These are phyloP conservation scores for Fusarium sororula DNA, from an alignment of 2,329 filamentous ascomycete genomes.

Conservation along the genomic window DNA sequence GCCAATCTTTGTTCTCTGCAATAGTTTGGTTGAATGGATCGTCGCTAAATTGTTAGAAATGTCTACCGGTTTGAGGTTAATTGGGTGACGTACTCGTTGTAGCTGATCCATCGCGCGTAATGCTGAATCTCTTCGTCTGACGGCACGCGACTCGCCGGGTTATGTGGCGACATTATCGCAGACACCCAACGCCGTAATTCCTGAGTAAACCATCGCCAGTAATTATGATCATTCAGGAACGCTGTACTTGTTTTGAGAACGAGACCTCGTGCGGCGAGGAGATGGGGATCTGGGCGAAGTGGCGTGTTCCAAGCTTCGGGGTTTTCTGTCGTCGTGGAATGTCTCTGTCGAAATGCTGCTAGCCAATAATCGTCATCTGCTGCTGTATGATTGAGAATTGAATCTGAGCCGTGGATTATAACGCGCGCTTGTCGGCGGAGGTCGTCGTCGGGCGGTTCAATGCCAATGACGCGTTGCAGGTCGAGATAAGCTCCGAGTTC, in stretches of 20 bases:
- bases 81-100: slow-evolving; percentile 32
- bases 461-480: slow-evolving; percentile 24
- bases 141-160: slow-evolving; percentile 34
- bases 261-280: slow-evolving; percentile 10
- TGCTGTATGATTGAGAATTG: slow-evolving; percentile 26
- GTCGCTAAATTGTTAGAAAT: slow-evolving; percentile 29
- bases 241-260: slow-evolving; percentile 28
- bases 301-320: slow-evolving; percentile 8
- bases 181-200: slow-evolving; percentile 38
- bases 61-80: fast-evolving
- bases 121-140: slow-evolving; percentile 41
- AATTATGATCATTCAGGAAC: slow-evolving; percentile 41
- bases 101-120: slow-evolving; percentile 41
- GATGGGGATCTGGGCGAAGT: background rate
- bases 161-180: slow-evolving; percentile 40
- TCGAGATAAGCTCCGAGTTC: slow-evolving; percentile 25
- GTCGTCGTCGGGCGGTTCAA: slow-evolving; percentile 31
- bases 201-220: slow-evolving; percentile 34
- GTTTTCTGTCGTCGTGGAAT: slow-evolving; percentile 13
- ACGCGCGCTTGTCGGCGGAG: slow-evolving; percentile 32
- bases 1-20: slow-evolving; percentile 39
- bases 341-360: slow-evolving; percentile 30
- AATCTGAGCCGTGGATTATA: slow-evolving; percentile 33
- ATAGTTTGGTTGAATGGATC: slow-evolving; percentile 41
- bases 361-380: slow-evolving; percentile 40